Conservation (phyloP, 169 alveolate species). For the Plasmodium gonderi region DNA sequence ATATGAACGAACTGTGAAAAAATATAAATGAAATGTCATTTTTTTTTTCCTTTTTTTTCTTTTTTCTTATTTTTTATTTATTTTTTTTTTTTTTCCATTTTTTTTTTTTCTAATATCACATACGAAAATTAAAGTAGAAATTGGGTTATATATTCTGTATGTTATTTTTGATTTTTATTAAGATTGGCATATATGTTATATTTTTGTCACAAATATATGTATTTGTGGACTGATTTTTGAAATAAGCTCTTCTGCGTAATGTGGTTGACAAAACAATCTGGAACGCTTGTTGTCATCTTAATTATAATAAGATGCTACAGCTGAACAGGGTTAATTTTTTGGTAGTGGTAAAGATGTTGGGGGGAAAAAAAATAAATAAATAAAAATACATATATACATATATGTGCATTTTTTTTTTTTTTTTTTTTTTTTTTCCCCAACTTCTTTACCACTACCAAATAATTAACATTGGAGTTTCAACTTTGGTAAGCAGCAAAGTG, state of each 20-base stretch:
- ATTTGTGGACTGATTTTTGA: not conserved
- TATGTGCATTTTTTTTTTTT: not conserved
- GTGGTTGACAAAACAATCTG: slow-evolving; percentile 6
- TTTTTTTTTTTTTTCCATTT: not conserved
- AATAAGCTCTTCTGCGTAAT: not conserved
- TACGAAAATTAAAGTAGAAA: not conserved
- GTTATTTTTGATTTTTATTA: not conserved
- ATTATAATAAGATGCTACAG: not conserved
- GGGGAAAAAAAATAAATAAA: no score
- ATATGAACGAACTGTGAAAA: not conserved
- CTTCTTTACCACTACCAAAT: no score
- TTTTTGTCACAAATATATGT: no score
- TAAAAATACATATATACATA: not conserved
- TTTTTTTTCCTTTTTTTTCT: not conserved
- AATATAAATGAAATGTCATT: not conserved
- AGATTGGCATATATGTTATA: not conserved
- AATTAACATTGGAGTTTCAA: not conserved
- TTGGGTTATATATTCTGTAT: not conserved
- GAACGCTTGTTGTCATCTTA: not conserved
- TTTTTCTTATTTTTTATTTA: not conserved
- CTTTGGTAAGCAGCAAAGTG: not conserved
- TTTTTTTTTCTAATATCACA: not conserved
- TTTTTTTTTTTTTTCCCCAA: not conserved
- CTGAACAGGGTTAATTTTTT: not conserved
- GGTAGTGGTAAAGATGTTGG: no score